These are phyloP conservation scores for Podila minutissima DNA, from an alignment of 192 early-diverging fungal genomes.

Conservation along the genomic window DNA sequence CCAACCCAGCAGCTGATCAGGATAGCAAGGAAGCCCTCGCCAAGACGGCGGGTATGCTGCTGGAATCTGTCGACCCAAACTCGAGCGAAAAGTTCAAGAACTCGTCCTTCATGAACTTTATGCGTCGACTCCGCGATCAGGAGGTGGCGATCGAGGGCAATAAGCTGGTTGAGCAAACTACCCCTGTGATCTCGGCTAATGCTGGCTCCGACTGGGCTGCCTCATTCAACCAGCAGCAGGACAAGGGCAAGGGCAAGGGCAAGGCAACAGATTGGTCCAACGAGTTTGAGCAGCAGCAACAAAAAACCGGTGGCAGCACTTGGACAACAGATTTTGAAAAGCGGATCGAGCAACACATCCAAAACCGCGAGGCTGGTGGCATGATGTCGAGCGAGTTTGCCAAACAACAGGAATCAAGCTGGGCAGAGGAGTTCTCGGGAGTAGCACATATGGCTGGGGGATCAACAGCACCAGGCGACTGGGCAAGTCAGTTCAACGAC, in stretches of 20 bases:
- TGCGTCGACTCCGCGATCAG: slow-evolving; percentile 90
- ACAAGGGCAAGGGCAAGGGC: slow-evolving; percentile 40
- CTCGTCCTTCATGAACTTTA: slow-evolving; percentile 92
- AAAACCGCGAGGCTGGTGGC: slow-evolving; percentile 58
- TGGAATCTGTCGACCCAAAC: slow-evolving; percentile 77
- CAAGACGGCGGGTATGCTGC: slow-evolving; percentile 81
- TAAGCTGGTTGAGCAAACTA: slow-evolving; percentile 78
- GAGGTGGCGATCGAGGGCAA: slow-evolving; percentile 90
- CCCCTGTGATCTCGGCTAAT: slow-evolving; percentile 5
- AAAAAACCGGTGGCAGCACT: slow-evolving; percentile 55
- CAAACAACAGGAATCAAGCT: slow-evolving; percentile 61
- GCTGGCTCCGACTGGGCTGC: slow-evolving; percentile 38
- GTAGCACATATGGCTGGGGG: slow-evolving; percentile 56
- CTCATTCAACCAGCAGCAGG: slow-evolving; percentile 39
- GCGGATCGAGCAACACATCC: slow-evolving; percentile 60
- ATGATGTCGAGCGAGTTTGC: slow-evolving; percentile 68
- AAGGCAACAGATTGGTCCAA: slow-evolving; percentile 35
- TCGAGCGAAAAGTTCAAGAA: slow-evolving; percentile 94
- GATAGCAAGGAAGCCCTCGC: slow-evolving; percentile 76
- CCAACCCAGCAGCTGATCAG: slow-evolving; percentile 28
- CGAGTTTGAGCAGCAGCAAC: slow-evolving; percentile 42
- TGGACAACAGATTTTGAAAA: slow-evolving; percentile 81
- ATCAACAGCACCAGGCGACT: slow-evolving; percentile 45
- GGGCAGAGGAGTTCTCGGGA: slow-evolving; percentile 70
- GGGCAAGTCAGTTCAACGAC: slow-evolving; percentile 55